These are phyloP conservation scores for Alisma plantagoaquatica DNA, from an alignment of 106 monocot genomes.

Conservation along the genomic window DNA sequence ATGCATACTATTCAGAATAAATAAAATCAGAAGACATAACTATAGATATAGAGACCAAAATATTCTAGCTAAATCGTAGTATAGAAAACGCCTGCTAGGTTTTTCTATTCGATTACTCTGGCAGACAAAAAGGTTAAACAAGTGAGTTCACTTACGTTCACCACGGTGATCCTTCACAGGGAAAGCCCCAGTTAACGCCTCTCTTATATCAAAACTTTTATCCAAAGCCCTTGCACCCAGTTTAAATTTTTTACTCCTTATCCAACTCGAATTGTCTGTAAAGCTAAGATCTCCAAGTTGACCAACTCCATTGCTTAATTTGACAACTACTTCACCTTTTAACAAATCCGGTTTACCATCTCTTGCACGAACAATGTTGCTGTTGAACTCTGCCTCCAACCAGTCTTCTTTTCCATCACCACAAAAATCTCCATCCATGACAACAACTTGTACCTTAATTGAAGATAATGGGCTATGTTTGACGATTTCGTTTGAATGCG, in stretches of 20 bases:
- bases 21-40: not conserved
- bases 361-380: slow-evolving; percentile 57
- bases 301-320: slow-evolving; percentile 38
- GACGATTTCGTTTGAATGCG: slow-evolving; percentile 19
- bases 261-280: slow-evolving; percentile 95
- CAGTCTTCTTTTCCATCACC: slow-evolving; percentile 40
- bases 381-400: slow-evolving; percentile 57
- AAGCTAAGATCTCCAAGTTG: slow-evolving; percentile 45
- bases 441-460: slow-evolving; percentile 59
- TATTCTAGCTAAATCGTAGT: not conserved
- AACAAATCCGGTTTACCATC: slow-evolving; percentile 80
- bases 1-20: not conserved
- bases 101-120: not conserved
- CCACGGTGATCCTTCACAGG: slow-evolving; percentile 88
- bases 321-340: slow-evolving; percentile 47
- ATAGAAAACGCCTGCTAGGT: not conserved
- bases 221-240: slow-evolving; percentile 44
- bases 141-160: slow-evolving; percentile 40
- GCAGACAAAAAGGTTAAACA: not conserved
- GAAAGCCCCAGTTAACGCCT: slow-evolving; percentile 62
- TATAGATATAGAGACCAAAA: not conserved
- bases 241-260: slow-evolving; percentile 74
- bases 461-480: slow-evolving; percentile 47
- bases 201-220: slow-evolving; percentile 27
- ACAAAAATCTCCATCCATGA: slow-evolving; percentile 80